phyloP scores from a whole-genome alignment of 805 yeast genomes.

The Cyberlindnera petersonii region DNA sequence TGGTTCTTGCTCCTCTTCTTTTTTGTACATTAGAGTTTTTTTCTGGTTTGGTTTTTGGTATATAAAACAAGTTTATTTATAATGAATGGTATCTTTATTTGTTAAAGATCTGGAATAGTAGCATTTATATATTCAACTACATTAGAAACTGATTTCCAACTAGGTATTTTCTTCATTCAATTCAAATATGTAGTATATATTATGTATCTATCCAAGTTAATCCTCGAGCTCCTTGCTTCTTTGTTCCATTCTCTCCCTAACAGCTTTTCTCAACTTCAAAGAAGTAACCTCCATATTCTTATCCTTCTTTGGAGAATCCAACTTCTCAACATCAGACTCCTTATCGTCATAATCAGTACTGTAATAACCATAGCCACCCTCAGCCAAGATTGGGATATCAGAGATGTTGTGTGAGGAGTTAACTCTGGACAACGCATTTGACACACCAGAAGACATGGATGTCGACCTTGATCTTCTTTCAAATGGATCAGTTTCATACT shows the following conservation, averaged over 20 bases:
- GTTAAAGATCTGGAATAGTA: not conserved
- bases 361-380: conserved; percentile 19
- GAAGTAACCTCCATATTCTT: not conserved
- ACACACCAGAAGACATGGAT: conserved; percentile 34
- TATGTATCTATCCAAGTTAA: too few species aligned
- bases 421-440: conserved; percentile 60
- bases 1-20: not conserved
- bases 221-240: not conserved
- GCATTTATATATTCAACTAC: too few species aligned
- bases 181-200: not conserved
- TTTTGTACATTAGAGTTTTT: conserved; percentile 7
- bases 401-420: conserved; percentile 59
- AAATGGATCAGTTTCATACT: conserved; percentile 5
- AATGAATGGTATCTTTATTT: not conserved
- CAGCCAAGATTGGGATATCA: conserved; percentile 56
- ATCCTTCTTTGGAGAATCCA: not conserved
- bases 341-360: not conserved
- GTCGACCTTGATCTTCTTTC: conserved; percentile 26
- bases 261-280: conserved; percentile 8
- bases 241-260: conserved; percentile 7
- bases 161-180: not conserved
- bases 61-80: conserved; percentile 1
- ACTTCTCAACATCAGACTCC: conserved; percentile 6
- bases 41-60: conserved; percentile 6
- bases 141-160: not conserved